Percentiles rank a stretch among this genome's conserved stretches.
Conservation (phyloP, 371 early-diverging fungal species). For the Rhizopus sp. region DNA sequence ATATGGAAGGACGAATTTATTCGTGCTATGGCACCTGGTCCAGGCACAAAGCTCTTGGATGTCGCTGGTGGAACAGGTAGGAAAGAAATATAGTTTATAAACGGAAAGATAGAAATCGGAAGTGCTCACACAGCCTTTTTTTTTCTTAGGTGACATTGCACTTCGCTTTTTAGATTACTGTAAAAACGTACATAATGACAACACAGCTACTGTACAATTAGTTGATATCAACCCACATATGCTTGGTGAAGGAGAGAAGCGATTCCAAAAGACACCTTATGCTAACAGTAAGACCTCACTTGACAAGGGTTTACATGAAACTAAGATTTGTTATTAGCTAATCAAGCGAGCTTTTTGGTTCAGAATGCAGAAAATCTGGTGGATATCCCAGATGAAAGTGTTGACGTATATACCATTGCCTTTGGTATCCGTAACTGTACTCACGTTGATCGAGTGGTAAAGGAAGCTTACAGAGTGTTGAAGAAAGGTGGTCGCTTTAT, state of each 20-base stretch:
- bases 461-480: constrained; percentile 91
- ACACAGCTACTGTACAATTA: constrained; percentile 78
- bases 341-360: constrained; percentile 68
- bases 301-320: background rate
- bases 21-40: constrained; percentile 80
- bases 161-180: constrained; percentile 89
- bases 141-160: constrained; percentile 84
- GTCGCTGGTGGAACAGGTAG: constrained; percentile 98
- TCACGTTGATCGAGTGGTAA: constrained; percentile 84
- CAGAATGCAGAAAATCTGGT: constrained; percentile 92
- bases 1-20: constrained; percentile 96
- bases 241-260: constrained; percentile 87
- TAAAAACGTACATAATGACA: constrained; percentile 65
- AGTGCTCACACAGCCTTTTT: background rate
- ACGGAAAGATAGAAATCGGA: background rate
- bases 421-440: constrained; percentile 98
- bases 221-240: constrained; percentile 96
- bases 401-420: constrained; percentile 94
- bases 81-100: background rate
- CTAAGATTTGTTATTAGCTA: constrained; percentile 33
- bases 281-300: constrained; percentile 52
- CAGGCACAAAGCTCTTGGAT: constrained; percentile 86
- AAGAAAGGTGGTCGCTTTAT: constrained; percentile 95
- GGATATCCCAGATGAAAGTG: constrained; percentile 72
- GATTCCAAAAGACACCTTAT: constrained; percentile 67